Conservation (phyloP, 2,329 filamentous ascomycete genomes). For the Neopestalotiopsis rosae region DNA sequence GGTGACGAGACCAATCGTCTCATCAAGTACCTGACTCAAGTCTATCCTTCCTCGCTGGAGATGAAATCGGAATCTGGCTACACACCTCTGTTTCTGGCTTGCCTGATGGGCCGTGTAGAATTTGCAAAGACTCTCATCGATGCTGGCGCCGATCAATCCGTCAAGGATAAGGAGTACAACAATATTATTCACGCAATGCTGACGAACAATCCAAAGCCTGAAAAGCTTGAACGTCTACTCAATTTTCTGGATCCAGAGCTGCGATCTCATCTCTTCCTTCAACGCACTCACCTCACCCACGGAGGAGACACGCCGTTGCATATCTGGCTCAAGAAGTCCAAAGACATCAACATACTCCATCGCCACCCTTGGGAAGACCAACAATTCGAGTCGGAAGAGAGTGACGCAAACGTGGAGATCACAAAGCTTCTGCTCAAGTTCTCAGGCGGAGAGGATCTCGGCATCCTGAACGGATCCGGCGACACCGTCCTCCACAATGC, state of each 20-base stretch:
- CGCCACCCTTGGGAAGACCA: constrained; percentile 22
- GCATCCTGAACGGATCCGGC: constrained; percentile 67
- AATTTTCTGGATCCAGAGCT: constrained; percentile 63
- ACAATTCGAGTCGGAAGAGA: constrained; percentile 28
- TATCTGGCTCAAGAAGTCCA: constrained; percentile 51
- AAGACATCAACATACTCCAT: constrained; percentile 19
- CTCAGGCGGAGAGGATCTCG: constrained; percentile 60
- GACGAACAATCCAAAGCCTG: constrained; percentile 35
- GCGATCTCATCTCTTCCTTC: constrained; percentile 60
- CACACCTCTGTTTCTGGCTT: constrained; percentile 75
- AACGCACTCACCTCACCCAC: constrained; percentile 57
- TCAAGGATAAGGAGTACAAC: constrained; percentile 62
- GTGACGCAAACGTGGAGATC: constrained; percentile 42
- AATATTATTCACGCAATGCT: constrained; percentile 73
- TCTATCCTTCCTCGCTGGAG: constrained; percentile 66
- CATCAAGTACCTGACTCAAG: constrained; percentile 69
- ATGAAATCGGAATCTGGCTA: constrained; percentile 61
- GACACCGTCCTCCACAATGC: constrained; percentile 69
- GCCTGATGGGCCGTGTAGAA: constrained; percentile 57
- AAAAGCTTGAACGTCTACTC: constrained; percentile 53
- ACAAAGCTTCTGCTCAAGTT: constrained; percentile 58
- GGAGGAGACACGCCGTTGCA: constrained; percentile 70
- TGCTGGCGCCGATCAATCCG: constrained; percentile 72
- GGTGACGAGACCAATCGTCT: constrained; percentile 53
- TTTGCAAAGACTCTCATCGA: constrained; percentile 67